A percentile compares a stretch with the other conserved stretches of the same genome.
These are phyloP conservation scores for Suillus alpinus DNA, from an alignment of 768 basidiomycete species.

Conservation along the genomic window DNA sequence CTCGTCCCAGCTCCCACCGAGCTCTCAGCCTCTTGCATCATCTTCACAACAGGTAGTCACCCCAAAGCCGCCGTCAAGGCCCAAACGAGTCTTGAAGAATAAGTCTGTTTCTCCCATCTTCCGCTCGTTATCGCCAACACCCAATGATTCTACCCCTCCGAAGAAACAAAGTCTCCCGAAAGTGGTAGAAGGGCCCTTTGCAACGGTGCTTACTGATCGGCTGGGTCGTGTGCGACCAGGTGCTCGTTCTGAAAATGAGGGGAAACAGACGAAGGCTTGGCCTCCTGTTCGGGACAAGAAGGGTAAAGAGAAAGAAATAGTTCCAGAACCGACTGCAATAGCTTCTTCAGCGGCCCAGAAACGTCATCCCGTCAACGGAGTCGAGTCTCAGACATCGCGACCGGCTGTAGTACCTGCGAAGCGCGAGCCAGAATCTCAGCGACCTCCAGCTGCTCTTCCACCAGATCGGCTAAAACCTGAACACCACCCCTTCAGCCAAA, in stretches of 20 bases:
- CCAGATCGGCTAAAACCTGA: background rate
- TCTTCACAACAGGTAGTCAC: conserved; percentile 1
- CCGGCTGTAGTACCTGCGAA: background rate
- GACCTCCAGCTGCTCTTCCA: background rate
- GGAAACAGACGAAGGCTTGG: background rate
- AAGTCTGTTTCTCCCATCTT: background rate
- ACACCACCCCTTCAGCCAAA: conserved; percentile 13
- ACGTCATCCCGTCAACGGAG: background rate
- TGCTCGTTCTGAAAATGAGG: background rate
- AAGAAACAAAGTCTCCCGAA: background rate
- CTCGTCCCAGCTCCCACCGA: background rate
- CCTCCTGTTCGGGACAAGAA: background rate
- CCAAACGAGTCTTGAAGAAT: background rate
- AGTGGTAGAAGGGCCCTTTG: background rate
- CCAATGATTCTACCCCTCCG: background rate
- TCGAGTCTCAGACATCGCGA: background rate
- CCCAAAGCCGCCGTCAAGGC: background rate
- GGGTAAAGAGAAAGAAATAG: background rate
- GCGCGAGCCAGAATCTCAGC: background rate
- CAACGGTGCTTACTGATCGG: background rate
- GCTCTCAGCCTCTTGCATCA: background rate
- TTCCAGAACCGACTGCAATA: background rate
- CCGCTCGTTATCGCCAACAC: background rate
- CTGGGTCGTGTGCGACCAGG: background rate
- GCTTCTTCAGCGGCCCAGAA: background rate